phyloP scores from a whole-genome alignment of 345 rosid genomes.

The Physaria fendleri region DNA sequence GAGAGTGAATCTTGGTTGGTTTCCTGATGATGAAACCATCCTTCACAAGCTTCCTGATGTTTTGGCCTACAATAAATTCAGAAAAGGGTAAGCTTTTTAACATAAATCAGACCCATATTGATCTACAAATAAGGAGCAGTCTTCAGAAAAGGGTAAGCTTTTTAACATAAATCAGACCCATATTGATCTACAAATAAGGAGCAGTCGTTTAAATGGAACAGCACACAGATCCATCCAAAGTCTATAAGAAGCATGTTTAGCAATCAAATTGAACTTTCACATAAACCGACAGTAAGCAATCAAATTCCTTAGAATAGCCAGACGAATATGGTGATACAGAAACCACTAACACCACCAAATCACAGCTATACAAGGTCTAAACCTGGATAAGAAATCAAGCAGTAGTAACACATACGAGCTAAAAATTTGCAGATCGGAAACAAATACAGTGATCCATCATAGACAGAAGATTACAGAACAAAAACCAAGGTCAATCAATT shows the following conservation, averaged over 20 bases:
- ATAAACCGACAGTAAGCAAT: neutral
- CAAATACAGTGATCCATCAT: neutral
- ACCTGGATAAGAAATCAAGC: neutral
- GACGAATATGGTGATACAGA: neutral
- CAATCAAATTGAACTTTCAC: neutral
- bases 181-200: neutral
- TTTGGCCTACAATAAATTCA: constrained; percentile 41
- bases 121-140: neutral
- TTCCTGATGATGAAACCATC: constrained; percentile 97
- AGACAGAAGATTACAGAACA: neutral
- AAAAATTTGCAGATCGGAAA: neutral
- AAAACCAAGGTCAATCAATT: neutral
- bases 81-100: neutral
- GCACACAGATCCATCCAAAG: neutral
- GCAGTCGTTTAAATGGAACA: neutral
- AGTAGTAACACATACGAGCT: neutral
- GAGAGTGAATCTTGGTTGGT: constrained; percentile 96
- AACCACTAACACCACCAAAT: neutral
- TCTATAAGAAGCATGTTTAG: neutral
- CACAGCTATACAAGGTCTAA: neutral
- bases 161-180: neutral
- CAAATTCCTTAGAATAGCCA: neutral
- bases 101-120: neutral
- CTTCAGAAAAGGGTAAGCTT: neutral
- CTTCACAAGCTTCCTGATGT: constrained; percentile 90